Evolutionary conservation across 169 alveolate species (phyloP), one percentile per base, ranked within the genome.

Genomic region (Theileria orientalis): DNA sequence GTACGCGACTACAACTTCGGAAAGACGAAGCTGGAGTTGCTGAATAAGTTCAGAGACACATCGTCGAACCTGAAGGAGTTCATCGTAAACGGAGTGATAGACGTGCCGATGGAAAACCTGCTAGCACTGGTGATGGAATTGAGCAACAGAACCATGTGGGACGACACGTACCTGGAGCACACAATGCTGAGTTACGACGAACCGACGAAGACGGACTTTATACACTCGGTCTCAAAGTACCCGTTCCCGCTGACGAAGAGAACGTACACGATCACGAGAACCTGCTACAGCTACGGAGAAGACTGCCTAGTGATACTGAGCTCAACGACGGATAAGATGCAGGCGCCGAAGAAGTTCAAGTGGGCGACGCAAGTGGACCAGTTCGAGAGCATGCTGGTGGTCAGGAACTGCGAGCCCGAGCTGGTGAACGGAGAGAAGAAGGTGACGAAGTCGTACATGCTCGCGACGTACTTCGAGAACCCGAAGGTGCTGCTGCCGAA

Each of bases 361-460:
- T 82, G 89, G 89, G 47, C 75, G 42, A 82, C 85, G 13, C 80
- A 54, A 40, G 89, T 82, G 3, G 85, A 72, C 14, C 85, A 82
- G 29, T 82, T 73, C 63, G 87, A 79, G 73, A 68, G 82, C 41
- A 35, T 63, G 2, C 51, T 79, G 27, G 73, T 79, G 60, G 69
- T 79, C 13, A 33, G 66, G 40, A 66, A 79, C 73, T 23, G n/a
- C 52, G 52, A 70, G 47, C 72, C 72, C 23, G 72, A 63, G 35
- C 40, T 33, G 29, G 67, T 51, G 16, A 41, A 52, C 44, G 62
- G 46, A 13, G 61, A 29, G n/a, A 52, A 52, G 44, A 62, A 19
- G 13, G 59, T 19, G n/a, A 67, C 63, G 33, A 32, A 29, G 16
- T 73, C 78, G 27, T 40, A 61, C 30, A 82, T 82, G 84, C 51